Base-by-base conservation (phyloP, 345 rosid species). In the Acer campestre region DNA sequence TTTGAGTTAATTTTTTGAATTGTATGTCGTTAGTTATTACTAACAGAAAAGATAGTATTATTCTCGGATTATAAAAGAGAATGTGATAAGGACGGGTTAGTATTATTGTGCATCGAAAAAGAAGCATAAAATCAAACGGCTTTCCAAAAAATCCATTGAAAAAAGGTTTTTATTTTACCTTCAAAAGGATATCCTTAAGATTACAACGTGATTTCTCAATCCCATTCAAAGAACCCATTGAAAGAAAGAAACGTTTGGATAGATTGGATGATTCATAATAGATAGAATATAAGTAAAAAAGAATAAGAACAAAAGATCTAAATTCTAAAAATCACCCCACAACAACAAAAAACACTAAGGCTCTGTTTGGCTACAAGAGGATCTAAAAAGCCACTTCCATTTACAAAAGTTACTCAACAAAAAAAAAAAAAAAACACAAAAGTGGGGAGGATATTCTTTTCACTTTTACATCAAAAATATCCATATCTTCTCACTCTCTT, bases 381-480 rank as follows among this genome's bases (percentile, higher is more conserved):
- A 83, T 83, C 78, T 78, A 65, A 70, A 84, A 83, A 85, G 81
- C 81, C 80, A 76, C 55, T 53, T 83, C 80, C 86, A 83, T 87
- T 81, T 83, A 81, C 80, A 80, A 73, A 80, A 75, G 63, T 22
- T 22, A 73, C 68, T n/a, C 20, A 16, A 42, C 27, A 68, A 64
- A 71, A 12, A 23, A 51, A 68, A 64, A 71, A 12, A 23, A 51
- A 59, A 67, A 61, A 25, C 11, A 25, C 11, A 20, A 75, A 63
- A 38, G 82, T 65, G 67, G 51, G 83, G 82, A 85, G 83, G 82
- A 85, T 83, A 83, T 84, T 80, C 83, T 11, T 46, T 75, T 71
- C 62, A 25, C 53, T 73, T 40, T 49, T 40, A 76, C 81, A 78
- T 44, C 80, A 14, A 68, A 70, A 70, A 25, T 63, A 42, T 42